phyloP scores from a whole-genome alignment of 2,329 filamentous ascomycete genomes.

The Monosporascus sp. region DNA sequence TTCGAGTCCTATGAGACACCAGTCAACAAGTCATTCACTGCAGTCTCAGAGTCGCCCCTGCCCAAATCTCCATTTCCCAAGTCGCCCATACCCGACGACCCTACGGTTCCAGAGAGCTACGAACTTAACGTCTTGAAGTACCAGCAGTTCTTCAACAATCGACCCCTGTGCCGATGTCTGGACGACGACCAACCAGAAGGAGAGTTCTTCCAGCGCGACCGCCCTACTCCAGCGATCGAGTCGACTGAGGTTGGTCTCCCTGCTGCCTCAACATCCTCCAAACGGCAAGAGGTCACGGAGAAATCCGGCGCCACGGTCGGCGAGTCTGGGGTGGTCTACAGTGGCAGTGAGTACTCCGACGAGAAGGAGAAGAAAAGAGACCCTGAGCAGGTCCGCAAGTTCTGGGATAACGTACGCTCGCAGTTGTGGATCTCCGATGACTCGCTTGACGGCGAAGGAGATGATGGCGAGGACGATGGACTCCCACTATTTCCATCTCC shows the following conservation, averaged over 20 bases:
- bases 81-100: not conserved
- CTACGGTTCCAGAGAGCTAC: not conserved
- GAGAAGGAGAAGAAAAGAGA: not conserved
- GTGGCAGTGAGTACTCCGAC: not conserved
- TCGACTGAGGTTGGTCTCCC: not conserved
- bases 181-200: conserved; percentile 1
- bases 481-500: not conserved
- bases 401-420: not conserved
- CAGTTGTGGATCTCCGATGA: not conserved
- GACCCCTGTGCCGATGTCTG: not conserved
- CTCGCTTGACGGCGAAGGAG: not conserved
- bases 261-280: not conserved
- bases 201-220: not conserved
- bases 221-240: not conserved
- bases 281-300: not conserved
- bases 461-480: not conserved
- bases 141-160: not conserved
- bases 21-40: not conserved
- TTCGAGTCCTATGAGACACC: not conserved
- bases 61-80: not conserved
- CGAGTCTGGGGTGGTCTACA: not conserved
- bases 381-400: not conserved
- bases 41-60: not conserved
- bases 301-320: not conserved
- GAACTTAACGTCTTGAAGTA: not conserved